phyloP scores from a whole-genome alignment of 1,284 basidiomycete species.

The Phenoliferia sp. region DNA sequence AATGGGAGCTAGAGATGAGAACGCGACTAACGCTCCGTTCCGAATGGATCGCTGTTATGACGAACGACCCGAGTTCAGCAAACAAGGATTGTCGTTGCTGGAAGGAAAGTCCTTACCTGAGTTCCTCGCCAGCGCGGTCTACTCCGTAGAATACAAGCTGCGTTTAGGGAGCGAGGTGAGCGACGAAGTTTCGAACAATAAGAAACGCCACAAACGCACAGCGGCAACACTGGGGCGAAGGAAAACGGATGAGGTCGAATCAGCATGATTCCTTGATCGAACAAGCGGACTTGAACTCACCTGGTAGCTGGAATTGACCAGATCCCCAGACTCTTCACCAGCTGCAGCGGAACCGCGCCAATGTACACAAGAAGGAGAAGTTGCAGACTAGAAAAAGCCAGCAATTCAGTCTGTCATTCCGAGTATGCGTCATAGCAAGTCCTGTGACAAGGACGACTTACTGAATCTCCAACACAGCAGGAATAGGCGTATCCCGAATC shows the following conservation, averaged over 20 bases:
- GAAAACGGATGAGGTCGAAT: background rate
- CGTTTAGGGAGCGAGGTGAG: slow-evolving; percentile 18
- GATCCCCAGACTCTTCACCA: slow-evolving; percentile 29
- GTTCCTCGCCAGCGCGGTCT: slow-evolving; percentile 33
- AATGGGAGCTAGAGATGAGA: too few relatives aligned
- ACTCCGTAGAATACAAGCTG: slow-evolving; percentile 33
- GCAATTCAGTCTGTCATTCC: slow-evolving; percentile 28
- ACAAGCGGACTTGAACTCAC: background rate
- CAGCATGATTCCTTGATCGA: background rate
- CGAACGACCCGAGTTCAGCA: background rate
- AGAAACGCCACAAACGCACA: too few relatives aligned
- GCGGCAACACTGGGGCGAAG: background rate
- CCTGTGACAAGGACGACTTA: background rate
- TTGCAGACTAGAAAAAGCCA: slow-evolving; percentile 29
- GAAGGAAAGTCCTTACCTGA: slow-evolving; percentile 16
- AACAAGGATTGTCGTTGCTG: too few relatives aligned
- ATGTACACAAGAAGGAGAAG: slow-evolving; percentile 35
- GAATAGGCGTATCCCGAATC: slow-evolving; percentile 30
- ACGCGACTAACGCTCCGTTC: background rate
- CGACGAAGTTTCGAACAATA: too few relatives aligned
- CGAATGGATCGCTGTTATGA: background rate
- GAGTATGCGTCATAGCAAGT: background rate
- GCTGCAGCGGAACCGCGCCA: slow-evolving; percentile 34
- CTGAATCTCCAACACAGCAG: background rate
- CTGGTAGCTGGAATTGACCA: slow-evolving; percentile 31